Evolutionary conservation across 352 stramenopile species (phyloP).

Genomic region (Plasmopara viticola): DNA sequence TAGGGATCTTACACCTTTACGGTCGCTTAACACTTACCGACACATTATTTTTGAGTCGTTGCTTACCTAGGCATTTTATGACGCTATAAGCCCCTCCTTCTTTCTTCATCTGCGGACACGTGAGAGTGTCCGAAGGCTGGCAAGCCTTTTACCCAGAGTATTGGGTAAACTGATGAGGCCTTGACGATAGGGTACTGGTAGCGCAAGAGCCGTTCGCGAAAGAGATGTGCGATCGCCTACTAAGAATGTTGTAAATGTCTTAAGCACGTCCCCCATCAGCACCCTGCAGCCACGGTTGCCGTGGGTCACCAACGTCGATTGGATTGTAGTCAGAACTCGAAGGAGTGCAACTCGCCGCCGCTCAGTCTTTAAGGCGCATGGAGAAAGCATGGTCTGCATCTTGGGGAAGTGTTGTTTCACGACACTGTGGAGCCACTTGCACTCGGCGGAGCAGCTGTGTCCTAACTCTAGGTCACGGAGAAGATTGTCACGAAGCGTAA

Average conservation of each 20-base stretch:
- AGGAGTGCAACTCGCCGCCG: slow-evolving; percentile 20
- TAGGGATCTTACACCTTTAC: too few relatives aligned
- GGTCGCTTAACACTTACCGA: neutral
- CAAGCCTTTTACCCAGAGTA: slow-evolving; percentile 15
- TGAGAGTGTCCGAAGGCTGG: slow-evolving; percentile 13
- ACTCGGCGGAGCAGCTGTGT: slow-evolving; percentile 36
- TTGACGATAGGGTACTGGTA: slow-evolving; percentile 7
- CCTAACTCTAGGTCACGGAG: slow-evolving; percentile 26
- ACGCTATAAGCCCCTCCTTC: neutral
- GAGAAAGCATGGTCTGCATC: slow-evolving; percentile 14
- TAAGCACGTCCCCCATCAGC: slow-evolving; percentile 27
- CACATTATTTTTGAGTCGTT: neutral
- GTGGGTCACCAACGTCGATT: slow-evolving; percentile 29
- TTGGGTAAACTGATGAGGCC: slow-evolving; percentile 7
- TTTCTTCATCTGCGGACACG: slow-evolving; percentile 6
- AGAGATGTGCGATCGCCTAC: slow-evolving; percentile 10
- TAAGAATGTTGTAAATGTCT: slow-evolving; percentile 25
- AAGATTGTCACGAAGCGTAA: slow-evolving; percentile 29
- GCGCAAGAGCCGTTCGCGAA: slow-evolving; percentile 10
- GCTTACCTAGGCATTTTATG: slow-evolving; percentile 1
- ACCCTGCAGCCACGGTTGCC: slow-evolving; percentile 34
- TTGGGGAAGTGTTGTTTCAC: slow-evolving; percentile 44
- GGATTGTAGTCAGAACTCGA: slow-evolving; percentile 27
- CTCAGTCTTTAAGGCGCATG: slow-evolving; percentile 15
- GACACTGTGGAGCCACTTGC: slow-evolving; percentile 35